Percentiles rank a stretch among this genome's conserved stretches.
These are phyloP conservation scores for Penicillium longicatenatum DNA, from an alignment of 495 filamentous ascomycete genomes.

Conservation along the genomic window DNA sequence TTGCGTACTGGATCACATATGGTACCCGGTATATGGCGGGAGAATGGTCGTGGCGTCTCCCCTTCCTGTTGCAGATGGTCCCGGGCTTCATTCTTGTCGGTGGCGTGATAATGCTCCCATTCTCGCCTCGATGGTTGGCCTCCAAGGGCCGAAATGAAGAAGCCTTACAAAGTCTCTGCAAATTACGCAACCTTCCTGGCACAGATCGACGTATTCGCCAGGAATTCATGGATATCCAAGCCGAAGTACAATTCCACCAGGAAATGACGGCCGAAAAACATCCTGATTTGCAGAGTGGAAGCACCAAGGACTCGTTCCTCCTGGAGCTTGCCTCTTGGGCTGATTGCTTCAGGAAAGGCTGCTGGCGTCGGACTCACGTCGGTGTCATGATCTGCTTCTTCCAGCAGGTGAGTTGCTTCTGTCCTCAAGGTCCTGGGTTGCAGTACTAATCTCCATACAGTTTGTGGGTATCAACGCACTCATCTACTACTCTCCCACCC, in stretches of 20 bases:
- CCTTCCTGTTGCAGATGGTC: slow-evolving; percentile 53
- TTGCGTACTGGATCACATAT: slow-evolving; percentile 61
- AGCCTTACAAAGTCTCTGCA: slow-evolving; percentile 46
- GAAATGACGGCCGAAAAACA: slow-evolving; percentile 47
- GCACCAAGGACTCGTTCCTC: slow-evolving; percentile 30
- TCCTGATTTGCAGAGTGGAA: slow-evolving; percentile 42
- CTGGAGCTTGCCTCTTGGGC: slow-evolving; percentile 49
- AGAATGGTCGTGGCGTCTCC: slow-evolving; percentile 53
- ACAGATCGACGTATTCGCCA: slow-evolving; percentile 47
- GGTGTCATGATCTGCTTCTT: slow-evolving; percentile 58
- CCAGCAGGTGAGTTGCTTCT: slow-evolving; percentile 41
- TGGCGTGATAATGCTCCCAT: slow-evolving; percentile 51
- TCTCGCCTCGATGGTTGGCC: slow-evolving; percentile 56
- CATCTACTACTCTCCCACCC: slow-evolving; percentile 58
- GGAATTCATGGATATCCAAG: slow-evolving; percentile 54
- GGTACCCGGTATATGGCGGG: slow-evolving; percentile 54
- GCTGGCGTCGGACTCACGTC: slow-evolving; percentile 58
- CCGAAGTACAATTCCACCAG: slow-evolving; percentile 52
- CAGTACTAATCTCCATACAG: slow-evolving; percentile 26
- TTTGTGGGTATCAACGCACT: slow-evolving; percentile 54
- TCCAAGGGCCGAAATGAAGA: slow-evolving; percentile 51
- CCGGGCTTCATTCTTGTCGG: slow-evolving; percentile 48
- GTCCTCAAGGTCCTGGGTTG: background rate
- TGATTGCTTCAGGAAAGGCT: slow-evolving; percentile 52
- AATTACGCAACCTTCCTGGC: slow-evolving; percentile 44